Evolutionary conservation across 495 filamentous ascomycete genomes (phyloP).

Genomic region (Lepraria neglecta): DNA sequence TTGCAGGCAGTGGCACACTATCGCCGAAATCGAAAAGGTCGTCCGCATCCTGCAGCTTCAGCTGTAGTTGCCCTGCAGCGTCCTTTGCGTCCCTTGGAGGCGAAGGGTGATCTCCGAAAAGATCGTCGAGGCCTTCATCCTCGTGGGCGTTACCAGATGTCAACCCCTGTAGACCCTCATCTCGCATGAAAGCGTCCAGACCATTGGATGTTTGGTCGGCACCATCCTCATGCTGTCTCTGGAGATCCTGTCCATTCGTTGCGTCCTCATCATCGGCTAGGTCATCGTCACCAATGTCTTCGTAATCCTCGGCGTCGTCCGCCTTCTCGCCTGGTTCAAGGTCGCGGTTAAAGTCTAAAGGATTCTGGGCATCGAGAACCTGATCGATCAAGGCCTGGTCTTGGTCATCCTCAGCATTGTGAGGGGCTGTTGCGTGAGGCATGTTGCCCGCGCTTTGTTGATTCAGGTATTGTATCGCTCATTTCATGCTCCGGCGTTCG

Average conservation of each 20-base stretch:
- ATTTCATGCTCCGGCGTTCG: too few species aligned
- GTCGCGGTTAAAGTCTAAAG: slow-evolving; percentile 43
- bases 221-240: slow-evolving; percentile 15
- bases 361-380: slow-evolving; percentile 34
- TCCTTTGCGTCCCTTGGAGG: slow-evolving; percentile 42
- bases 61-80: slow-evolving; percentile 25
- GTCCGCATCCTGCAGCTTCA: slow-evolving; percentile 38
- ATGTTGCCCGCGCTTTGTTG: slow-evolving; percentile 29
- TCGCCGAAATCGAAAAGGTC: slow-evolving; percentile 34
- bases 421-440: slow-evolving; percentile 43
- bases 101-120: slow-evolving; percentile 41
- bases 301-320: slow-evolving; percentile 78
- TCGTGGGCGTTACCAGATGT: slow-evolving; percentile 36
- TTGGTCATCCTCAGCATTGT: slow-evolving; percentile 38
- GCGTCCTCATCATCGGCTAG: slow-evolving; percentile 59
- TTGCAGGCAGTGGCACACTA: background rate
- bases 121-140: slow-evolving; percentile 47
- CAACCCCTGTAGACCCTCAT: slow-evolving; percentile 9
- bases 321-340: slow-evolving; percentile 66
- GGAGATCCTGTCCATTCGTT: slow-evolving; percentile 20
- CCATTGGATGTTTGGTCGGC: slow-evolving; percentile 19
- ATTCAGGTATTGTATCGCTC: background rate
- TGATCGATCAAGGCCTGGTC: slow-evolving; percentile 49
- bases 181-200: slow-evolving; percentile 17
- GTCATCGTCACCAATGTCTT: slow-evolving; percentile 73